These are phyloP conservation scores for Coemansia javaensis DNA, from an alignment of 192 early-diverging fungal genomes.

Conservation along the genomic window DNA sequence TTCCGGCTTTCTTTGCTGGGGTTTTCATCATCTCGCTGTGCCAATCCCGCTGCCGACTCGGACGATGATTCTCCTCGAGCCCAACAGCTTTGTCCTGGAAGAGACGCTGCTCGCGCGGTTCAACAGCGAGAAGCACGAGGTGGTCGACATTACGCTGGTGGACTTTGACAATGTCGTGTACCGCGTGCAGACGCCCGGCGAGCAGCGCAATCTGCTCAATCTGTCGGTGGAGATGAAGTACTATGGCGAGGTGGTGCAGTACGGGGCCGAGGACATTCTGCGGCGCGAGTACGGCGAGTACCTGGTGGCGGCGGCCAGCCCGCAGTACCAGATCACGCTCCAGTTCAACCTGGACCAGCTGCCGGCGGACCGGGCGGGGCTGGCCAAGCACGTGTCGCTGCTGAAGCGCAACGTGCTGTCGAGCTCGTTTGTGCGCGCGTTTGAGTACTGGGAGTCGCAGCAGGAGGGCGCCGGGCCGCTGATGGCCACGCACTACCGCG, in stretches of 20 bases:
- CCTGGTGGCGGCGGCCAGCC: conserved; percentile 54
- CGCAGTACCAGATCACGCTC: conserved; percentile 77
- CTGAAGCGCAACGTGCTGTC: conserved; percentile 94
- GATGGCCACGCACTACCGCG: conserved; percentile 92
- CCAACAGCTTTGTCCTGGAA: conserved; percentile 56
- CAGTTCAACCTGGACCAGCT: conserved; percentile 75
- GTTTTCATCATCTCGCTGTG: not conserved
- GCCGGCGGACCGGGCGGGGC: conserved; percentile 64
- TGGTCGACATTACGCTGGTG: conserved; percentile 74
- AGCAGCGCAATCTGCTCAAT: conserved; percentile 46
- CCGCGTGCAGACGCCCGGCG: conserved; percentile 63
- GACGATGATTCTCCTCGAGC: conserved; percentile 52
- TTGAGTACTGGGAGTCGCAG: conserved; percentile 74
- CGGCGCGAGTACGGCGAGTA: conserved; percentile 74
- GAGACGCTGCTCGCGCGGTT: conserved; percentile 60
- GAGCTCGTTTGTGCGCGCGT: conserved; percentile 88
- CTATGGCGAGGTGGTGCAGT: conserved; percentile 70
- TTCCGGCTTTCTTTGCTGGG: no score
- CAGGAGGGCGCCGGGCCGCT: conserved; percentile 66
- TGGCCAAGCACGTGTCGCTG: conserved; percentile 79
- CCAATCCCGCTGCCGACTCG: no score
- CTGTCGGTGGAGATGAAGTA: conserved; percentile 85
- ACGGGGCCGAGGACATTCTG: conserved; percentile 83
- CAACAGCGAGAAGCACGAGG: conserved; percentile 62
- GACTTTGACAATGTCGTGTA: conserved; percentile 98